phyloP scores from a whole-genome alignment of 345 rosid genomes.

The Lepidium aucheri region DNA sequence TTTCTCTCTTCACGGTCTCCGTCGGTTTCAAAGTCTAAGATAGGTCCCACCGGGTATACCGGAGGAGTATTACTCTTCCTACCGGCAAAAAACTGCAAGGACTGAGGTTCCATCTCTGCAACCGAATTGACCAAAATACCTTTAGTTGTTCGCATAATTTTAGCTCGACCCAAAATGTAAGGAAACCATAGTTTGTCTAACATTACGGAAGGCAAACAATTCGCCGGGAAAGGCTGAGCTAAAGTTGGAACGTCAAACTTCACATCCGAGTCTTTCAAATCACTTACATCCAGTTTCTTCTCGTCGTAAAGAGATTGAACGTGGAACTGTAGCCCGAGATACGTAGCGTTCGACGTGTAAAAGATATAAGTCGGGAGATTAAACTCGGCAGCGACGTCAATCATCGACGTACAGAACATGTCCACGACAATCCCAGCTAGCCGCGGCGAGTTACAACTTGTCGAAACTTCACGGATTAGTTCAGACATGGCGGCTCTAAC shows the following conservation, averaged over 20 bases:
- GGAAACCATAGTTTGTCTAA: not conserved
- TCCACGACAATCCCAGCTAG: conserved; percentile 45
- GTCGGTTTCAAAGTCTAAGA: conserved; percentile 24
- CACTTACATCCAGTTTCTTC: not conserved
- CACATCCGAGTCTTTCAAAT: conserved; percentile 16
- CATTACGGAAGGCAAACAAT: conserved; percentile 9
- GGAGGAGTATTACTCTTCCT: conserved; percentile 9
- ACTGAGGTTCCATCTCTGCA: conserved; percentile 31
- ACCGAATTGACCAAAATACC: conserved; percentile 45
- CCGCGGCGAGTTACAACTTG: not conserved
- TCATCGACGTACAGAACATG: conserved; percentile 43
- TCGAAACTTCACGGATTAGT: not conserved
- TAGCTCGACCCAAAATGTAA: not conserved
- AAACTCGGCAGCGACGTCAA: conserved; percentile 37
- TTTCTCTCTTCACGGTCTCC: not conserved
- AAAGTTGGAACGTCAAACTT: conserved; percentile 28
- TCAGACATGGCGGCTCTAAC: conserved; percentile 26
- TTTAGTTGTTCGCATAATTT: conserved; percentile 10
- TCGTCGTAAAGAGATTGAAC: conserved; percentile 15
- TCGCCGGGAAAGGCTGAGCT: conserved; percentile 24
- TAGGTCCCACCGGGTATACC: conserved; percentile 42
- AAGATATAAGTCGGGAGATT: conserved; percentile 35
- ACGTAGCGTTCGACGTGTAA: conserved; percentile 31
- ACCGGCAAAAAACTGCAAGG: conserved; percentile 9
- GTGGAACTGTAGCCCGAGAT: conserved; percentile 22